These are phyloP conservation scores for Plasmodium berghei DNA, from an alignment of 169 alveolate species.

Conservation along the genomic window DNA sequence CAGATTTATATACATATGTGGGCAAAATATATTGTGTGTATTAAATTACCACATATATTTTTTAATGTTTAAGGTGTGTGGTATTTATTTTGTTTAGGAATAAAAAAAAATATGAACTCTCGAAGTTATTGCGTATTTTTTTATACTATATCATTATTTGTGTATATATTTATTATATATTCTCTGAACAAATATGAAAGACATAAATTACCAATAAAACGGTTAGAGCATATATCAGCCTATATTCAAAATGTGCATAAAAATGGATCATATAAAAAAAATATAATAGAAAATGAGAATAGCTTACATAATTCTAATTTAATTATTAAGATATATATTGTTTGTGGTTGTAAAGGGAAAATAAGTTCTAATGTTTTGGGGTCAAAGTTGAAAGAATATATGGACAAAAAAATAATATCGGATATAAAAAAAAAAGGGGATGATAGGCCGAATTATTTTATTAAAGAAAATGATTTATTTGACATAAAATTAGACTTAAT, in stretches of 20 bases:
- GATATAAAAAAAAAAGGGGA: conserved; percentile 4
- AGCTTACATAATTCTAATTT: not conserved
- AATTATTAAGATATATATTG: conserved; percentile 18
- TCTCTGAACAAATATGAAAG: conserved; percentile 56
- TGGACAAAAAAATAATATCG: conserved; percentile 2
- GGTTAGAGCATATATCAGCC: not conserved
- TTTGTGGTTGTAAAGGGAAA: conserved; percentile 3
- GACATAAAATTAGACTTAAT: conserved; percentile 11
- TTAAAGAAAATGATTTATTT: conserved; percentile 35
- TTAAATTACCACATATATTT: too few species aligned
- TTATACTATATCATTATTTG: conserved; percentile 37
- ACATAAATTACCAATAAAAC: conserved; percentile 22
- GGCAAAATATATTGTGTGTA: not conserved
- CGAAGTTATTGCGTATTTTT: conserved; percentile 22
- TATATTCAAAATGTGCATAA: not conserved
- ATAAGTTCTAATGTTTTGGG: conserved; percentile 22
- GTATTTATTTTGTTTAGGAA: not conserved
- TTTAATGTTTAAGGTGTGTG: not conserved
- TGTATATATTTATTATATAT: conserved; percentile 20
- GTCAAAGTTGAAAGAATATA: conserved; percentile 13
- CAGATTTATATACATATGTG: not conserved
- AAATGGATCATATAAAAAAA: not conserved
- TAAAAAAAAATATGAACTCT: conserved; percentile 40
- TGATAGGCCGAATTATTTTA: not conserved
- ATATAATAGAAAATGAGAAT: not conserved